These are phyloP conservation scores for Porcisia deanei DNA, from an alignment of 208 protist species.

Conservation along the genomic window DNA sequence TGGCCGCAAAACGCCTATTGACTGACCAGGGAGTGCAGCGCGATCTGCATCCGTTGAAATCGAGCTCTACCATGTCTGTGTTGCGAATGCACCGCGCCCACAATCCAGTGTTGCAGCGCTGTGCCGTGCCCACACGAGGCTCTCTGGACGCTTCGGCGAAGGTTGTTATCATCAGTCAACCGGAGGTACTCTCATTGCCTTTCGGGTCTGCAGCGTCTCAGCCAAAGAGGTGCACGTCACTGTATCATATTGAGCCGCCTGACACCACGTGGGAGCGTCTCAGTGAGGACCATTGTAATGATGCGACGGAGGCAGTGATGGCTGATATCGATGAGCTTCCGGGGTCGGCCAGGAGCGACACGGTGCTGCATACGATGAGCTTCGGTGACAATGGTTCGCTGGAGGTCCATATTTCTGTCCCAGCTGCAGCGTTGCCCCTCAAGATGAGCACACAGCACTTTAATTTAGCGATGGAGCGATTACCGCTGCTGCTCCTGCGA, in stretches of 20 bases:
- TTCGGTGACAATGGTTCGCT: constrained; percentile 7
- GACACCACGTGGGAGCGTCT: constrained; percentile 6
- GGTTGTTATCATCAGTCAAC: neutral
- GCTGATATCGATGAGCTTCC: neutral
- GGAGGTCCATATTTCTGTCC: constrained; percentile 9
- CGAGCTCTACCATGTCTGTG: neutral
- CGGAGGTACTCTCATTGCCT: constrained; percentile 2
- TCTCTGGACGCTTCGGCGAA: constrained; percentile 10
- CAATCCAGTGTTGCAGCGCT: neutral
- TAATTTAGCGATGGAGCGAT: neutral
- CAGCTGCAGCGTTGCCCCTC: neutral
- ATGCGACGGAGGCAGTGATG: constrained; percentile 1
- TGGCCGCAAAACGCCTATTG: neutral
- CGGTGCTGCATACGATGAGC: constrained; percentile 2
- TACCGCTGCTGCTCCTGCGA: constrained; percentile 4
- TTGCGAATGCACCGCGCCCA: neutral
- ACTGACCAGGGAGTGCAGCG: neutral
- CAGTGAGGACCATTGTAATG: neutral
- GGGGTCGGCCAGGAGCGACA: neutral
- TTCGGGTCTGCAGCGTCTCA: neutral
- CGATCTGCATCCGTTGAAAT: neutral
- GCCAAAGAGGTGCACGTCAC: neutral
- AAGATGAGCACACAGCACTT: constrained; percentile 11
- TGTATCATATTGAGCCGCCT: neutral
- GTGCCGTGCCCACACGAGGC: neutral